Percentiles rank a stretch among this genome's conserved stretches.
Conservation (phyloP, 768 basidiomycete species). For the Clavaria fumosa region DNA sequence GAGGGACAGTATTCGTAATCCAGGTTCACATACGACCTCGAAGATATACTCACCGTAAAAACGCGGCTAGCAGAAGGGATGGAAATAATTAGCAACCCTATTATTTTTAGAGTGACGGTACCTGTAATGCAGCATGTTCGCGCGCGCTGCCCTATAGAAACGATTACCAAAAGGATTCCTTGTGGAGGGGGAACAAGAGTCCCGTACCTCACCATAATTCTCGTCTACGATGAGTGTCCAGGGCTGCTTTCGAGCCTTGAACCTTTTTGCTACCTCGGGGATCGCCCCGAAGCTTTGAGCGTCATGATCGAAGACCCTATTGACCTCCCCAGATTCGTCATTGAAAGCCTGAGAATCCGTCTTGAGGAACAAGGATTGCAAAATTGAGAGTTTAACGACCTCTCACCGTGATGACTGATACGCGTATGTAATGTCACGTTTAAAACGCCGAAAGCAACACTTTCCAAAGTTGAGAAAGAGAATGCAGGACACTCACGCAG, state of each 20-base stretch:
- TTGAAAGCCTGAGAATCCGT: slow-evolving; percentile 78
- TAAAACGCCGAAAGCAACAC: too few relatives aligned
- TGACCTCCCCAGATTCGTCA: slow-evolving; percentile 89
- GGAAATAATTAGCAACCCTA: too few relatives aligned
- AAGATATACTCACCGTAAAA: slow-evolving; percentile 84
- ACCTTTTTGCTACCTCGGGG: slow-evolving; percentile 78
- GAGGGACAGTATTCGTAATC: background rate
- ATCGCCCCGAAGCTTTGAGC: slow-evolving; percentile 57
- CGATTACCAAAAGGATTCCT: too few relatives aligned
- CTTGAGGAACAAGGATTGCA: too few relatives aligned
- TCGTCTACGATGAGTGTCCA: slow-evolving; percentile 95
- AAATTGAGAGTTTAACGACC: too few relatives aligned
- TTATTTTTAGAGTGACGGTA: too few relatives aligned
- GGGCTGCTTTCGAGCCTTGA: slow-evolving; percentile 69
- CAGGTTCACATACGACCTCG: background rate
- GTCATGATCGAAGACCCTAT: slow-evolving; percentile 74
- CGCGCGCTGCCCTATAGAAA: slow-evolving; percentile 92
- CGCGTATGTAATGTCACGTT: slow-evolving; percentile 2
- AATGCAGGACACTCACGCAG: slow-evolving; percentile 41
- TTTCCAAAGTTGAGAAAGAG: background rate
- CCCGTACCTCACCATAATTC: slow-evolving; percentile 97
- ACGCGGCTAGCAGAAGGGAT: too few relatives aligned
- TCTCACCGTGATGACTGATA: slow-evolving; percentile 69
- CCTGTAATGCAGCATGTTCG: slow-evolving; percentile 96
- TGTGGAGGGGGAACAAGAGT: too few relatives aligned